Percentiles rank a stretch among this genome's conserved stretches.
Evolutionary conservation across 2,329 filamentous ascomycete genomes (phyloP).

Genomic region (Cercospora sp.): DNA sequence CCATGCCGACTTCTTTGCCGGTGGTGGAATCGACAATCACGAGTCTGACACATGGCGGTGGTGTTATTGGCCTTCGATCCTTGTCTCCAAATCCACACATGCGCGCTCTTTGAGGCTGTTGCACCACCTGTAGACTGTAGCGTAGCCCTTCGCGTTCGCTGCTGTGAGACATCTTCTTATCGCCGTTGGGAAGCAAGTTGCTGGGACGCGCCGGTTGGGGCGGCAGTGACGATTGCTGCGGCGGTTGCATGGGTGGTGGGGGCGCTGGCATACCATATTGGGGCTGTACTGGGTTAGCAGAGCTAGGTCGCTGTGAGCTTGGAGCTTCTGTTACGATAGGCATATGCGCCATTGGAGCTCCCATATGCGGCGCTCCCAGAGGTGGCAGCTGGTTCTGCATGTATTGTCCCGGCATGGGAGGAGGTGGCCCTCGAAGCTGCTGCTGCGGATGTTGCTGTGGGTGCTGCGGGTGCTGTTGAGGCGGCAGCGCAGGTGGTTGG

Average conservation of each 20-base stretch:
- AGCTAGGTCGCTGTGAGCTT: conserved; percentile 22
- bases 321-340: conserved; percentile 23
- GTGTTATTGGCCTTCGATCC: conserved; percentile 94
- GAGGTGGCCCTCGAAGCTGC: conserved; percentile 19
- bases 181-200: conserved; percentile 12
- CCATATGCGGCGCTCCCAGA: conserved; percentile 23
- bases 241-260: conserved; percentile 22
- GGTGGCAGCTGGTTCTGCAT: conserved; percentile 30
- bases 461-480: conserved; percentile 20
- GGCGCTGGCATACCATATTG: conserved; percentile 19
- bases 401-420: conserved; percentile 16
- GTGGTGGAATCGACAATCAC: conserved; percentile 73
- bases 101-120: conserved; percentile 87
- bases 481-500: conserved; percentile 20
- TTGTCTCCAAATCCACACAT: conserved; percentile 99
- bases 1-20: conserved; percentile 77
- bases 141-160: conserved; percentile 25
- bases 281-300: conserved; percentile 26
- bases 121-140: conserved; percentile 61
- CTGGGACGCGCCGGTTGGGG: conserved; percentile 19
- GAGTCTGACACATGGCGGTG: conserved; percentile 85
- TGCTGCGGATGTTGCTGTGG: conserved; percentile 23
- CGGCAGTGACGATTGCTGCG: conserved; percentile 21
- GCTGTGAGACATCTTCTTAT: conserved; percentile 24
- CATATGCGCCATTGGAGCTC: conserved; percentile 14